A percentile compares a stretch with the other conserved stretches of the same genome.
Conservation (phyloP, 2,329 filamentous ascomycete species). For the Graphilbum ipis-grandicollis region DNA sequence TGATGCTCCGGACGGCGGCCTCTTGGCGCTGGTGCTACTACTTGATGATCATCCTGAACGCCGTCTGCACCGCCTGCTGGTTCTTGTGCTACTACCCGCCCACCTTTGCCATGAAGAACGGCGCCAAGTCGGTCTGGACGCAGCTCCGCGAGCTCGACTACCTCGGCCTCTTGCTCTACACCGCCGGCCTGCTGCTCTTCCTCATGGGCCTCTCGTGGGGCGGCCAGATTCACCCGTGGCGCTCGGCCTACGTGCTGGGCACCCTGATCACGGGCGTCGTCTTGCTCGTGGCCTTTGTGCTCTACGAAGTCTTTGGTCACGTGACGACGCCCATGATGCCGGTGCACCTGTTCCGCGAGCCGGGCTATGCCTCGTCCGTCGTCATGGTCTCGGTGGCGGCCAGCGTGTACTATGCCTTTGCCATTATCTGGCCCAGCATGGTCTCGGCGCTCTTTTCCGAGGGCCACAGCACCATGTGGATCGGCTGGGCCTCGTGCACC, state of each 20-base stretch:
- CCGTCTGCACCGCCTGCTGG: constrained; percentile 21
- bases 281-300: constrained; percentile 17
- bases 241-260: constrained; percentile 18
- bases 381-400: constrained; percentile 16
- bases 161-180: constrained; percentile 24
- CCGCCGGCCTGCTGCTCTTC: constrained; percentile 22
- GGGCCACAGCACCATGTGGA: background rate
- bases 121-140: constrained; percentile 15
- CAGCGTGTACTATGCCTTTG: constrained; percentile 19
- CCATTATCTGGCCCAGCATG: constrained; percentile 19
- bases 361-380: constrained; percentile 15
- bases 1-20: constrained; percentile 13
- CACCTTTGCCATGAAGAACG: constrained; percentile 19
- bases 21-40: constrained; percentile 22
- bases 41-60: constrained; percentile 25
- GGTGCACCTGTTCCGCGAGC: constrained; percentile 17
- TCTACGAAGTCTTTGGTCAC: constrained; percentile 15
- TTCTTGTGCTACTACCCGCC: constrained; percentile 29
- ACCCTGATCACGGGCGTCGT: constrained; percentile 20
- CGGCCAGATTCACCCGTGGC: constrained; percentile 24
- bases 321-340: constrained; percentile 15
- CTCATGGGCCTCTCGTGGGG: constrained; percentile 26
- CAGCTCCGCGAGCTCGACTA: constrained; percentile 23
- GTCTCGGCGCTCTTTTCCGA: constrained; percentile 12
- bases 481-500: background rate